A percentile compares a stretch with the other conserved stretches of the same genome.
Evolutionary conservation across 176 grass and related monocot genomes (phyloP).

Genomic region (Elymus sibiricus): DNA sequence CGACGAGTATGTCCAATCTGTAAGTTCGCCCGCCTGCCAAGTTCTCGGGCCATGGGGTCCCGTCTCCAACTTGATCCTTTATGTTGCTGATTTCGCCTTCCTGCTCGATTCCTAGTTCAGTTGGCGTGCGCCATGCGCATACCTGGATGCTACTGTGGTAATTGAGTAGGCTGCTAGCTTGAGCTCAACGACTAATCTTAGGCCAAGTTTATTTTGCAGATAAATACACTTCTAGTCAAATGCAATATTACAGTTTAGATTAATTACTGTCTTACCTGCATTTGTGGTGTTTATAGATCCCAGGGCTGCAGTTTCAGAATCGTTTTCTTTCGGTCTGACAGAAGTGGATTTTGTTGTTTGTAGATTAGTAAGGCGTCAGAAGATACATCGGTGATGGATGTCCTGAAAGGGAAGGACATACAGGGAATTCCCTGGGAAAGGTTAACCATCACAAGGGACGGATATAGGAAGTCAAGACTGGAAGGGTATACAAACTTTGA

Average conservation of each 20-base stretch:
- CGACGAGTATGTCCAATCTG: conserved; percentile 54
- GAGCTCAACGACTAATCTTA: background rate
- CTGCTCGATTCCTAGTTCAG: background rate
- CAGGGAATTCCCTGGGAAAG: conserved; percentile 81
- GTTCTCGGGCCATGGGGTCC: background rate
- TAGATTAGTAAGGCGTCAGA: conserved; percentile 47
- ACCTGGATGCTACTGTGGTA: background rate
- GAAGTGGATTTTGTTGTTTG: conserved; percentile 7
- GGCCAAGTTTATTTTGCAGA: background rate
- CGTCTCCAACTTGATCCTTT: background rate
- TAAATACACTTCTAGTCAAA: background rate
- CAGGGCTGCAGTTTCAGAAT: background rate
- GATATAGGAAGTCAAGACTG: conserved; percentile 46
- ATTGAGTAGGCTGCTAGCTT: background rate
- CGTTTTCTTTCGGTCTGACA: background rate
- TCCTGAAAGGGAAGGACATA: conserved; percentile 73
- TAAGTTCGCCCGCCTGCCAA: conserved; percentile 15
- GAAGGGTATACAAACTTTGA: conserved; percentile 71
- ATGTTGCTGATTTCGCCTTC: background rate
- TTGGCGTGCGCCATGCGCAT: background rate
- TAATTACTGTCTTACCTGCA: background rate
- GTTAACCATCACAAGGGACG: conserved; percentile 44
- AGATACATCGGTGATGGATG: conserved; percentile 50
- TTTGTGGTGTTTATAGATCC: background rate
- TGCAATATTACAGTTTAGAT: background rate